Evolutionary conservation across 1,284 basidiomycete species (phyloP).

Genomic region (Austroboletus olivaceoglutinosus): DNA sequence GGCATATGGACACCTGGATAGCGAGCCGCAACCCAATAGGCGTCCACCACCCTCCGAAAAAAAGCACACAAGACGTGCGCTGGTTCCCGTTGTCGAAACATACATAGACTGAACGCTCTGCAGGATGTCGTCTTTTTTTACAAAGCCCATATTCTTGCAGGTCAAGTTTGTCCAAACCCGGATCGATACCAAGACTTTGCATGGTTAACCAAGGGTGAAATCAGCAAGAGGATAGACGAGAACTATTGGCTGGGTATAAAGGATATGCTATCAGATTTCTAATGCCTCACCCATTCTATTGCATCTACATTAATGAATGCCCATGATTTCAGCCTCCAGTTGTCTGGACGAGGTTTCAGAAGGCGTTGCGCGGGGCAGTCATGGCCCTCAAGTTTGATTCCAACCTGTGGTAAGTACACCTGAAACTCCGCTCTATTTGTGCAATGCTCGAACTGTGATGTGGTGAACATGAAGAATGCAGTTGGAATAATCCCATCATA

Average conservation of each 20-base stretch:
- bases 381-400: too few relatives aligned
- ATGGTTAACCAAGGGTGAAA: constrained; percentile 89
- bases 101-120: constrained; percentile 2
- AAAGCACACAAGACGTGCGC: constrained; percentile 37
- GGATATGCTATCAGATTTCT: constrained; percentile 72
- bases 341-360: too few relatives aligned
- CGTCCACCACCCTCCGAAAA: constrained; percentile 50
- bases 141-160: constrained; percentile 81
- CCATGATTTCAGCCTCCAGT: too few relatives aligned
- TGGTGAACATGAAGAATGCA: too few relatives aligned
- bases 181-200: constrained; percentile 70
- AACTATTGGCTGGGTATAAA: constrained; percentile 76
- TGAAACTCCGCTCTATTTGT: too few relatives aligned
- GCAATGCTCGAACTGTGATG: too few relatives aligned
- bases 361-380: too few relatives aligned
- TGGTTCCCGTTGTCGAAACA: not conserved
- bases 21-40: constrained; percentile 75
- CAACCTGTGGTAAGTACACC: too few relatives aligned
- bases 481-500: not conserved
- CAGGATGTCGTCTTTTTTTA: constrained; percentile 69
- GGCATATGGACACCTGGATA: constrained; percentile 79
- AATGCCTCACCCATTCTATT: constrained; percentile 12
- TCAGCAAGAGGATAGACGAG: constrained; percentile 58
- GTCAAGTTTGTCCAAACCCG: constrained; percentile 60
- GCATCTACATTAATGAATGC: not conserved